Evolutionary conservation across 805 yeast genomes (phyloP), one percentile per base, ranked within the genome.

Genomic region (Henningerozyma blattae): DNA sequence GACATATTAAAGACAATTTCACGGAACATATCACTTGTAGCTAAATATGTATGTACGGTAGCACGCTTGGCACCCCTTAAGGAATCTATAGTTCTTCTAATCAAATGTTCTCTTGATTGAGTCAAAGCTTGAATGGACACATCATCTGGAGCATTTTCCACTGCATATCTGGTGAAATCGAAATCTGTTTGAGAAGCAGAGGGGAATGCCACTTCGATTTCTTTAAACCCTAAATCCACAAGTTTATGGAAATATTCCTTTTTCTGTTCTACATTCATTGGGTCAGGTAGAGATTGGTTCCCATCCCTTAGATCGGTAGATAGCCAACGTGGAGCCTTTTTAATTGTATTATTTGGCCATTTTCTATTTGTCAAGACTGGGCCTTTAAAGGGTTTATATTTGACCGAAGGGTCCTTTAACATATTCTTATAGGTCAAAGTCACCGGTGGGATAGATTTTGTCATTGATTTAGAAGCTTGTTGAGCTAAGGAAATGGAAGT

Each of bases 221-320:
- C 91, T 52, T 81, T 81, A 59, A 77, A 81, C 1, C 93, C 93
- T 27, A 80, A 58, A 18, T 77, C 80, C 13, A 80, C 68, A 28
- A 81, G 62, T 52, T 78, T 76, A 35, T 70, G 60, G 54, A 80
- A 79, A 58, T 77, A 81, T 35, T 64, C 70, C 49, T 75, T 75
- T 59, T 81, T 81, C 48, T 81, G 87, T n/a, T 63, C 76, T 28
- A 79, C 64, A n/a, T 79, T 66, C 93, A 81, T 81, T 34, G 91
- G 93, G 50, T 81, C 91, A 0, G 91, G 89, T 44, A 81, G 66
- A 5, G 87, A 76, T 60, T 81, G 91, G 57, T 81, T 81, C 22
- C 93, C 93, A 51, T 81, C 93, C 47, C 93, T 69, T 40, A 81
- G 65, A 50, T 82, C 93, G 3, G 93, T 81, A 15, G 87, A 76